These are phyloP conservation scores for Hypsizygus marmoreus DNA, from an alignment of 768 basidiomycete species.

Conservation along the genomic window DNA sequence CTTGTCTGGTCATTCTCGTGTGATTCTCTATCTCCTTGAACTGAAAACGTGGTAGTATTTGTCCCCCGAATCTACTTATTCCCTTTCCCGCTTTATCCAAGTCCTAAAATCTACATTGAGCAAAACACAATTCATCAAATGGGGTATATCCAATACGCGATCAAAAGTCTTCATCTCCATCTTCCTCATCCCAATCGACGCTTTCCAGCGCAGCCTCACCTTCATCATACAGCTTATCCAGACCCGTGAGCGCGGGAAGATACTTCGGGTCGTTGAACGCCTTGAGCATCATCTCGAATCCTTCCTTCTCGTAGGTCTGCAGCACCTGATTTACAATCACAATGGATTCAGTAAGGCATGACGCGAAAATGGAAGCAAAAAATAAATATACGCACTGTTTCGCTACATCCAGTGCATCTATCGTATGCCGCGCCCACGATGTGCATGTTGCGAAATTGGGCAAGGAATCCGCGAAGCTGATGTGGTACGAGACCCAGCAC, in stretches of 20 bases:
- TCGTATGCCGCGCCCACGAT: slow-evolving; percentile 88
- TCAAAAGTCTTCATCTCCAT: slow-evolving; percentile 39
- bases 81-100: too few relatives aligned
- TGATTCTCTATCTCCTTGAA: too few relatives aligned
- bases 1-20: too few relatives aligned
- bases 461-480: slow-evolving; percentile 88
- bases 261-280: slow-evolving; percentile 85
- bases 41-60: too few relatives aligned
- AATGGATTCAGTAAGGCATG: background rate
- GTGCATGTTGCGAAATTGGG: slow-evolving; percentile 81
- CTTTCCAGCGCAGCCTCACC: slow-evolving; percentile 70
- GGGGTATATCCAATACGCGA: too few relatives aligned
- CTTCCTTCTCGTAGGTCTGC: slow-evolving; percentile 77
- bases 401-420: slow-evolving; percentile 89
- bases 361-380: background rate
- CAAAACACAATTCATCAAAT: too few relatives aligned
- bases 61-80: too few relatives aligned
- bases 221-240: slow-evolving; percentile 76
- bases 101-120: too few relatives aligned
- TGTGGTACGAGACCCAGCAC: slow-evolving; percentile 91
- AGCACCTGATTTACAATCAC: slow-evolving; percentile 61
- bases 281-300: slow-evolving; percentile 75
- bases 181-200: slow-evolving; percentile 78
- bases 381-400: slow-evolving; percentile 51
- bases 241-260: slow-evolving; percentile 73